Conservation (phyloP, 1,284 basidiomycete species). For the Pyrrhoderma noxium region DNA sequence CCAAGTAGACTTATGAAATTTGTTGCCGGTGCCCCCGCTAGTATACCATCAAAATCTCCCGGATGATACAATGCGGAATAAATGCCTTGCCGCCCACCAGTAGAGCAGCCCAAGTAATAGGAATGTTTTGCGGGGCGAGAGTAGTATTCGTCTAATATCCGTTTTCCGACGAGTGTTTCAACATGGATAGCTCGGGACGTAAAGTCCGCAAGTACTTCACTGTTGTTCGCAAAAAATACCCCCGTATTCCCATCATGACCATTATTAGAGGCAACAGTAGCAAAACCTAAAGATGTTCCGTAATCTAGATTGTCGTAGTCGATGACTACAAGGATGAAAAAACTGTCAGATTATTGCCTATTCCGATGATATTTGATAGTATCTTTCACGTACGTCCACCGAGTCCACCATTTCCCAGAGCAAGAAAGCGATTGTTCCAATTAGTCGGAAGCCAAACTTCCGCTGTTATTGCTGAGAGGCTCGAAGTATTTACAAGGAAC, state of each 20-base stretch:
- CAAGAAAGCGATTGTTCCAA: conserved; percentile 15
- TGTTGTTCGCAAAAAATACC: conserved; percentile 21
- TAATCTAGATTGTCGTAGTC: conserved; percentile 24
- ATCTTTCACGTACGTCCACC: conserved; percentile 14
- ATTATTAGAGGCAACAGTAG: conserved; percentile 25
- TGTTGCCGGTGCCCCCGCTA: conserved; percentile 28
- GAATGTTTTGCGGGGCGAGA: conserved; percentile 18
- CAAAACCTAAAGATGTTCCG: conserved; percentile 23
- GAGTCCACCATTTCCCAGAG: conserved; percentile 17
- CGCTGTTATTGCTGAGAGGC: conserved; percentile 6
- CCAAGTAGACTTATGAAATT: conserved; percentile 21
- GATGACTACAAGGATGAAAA: conserved; percentile 21
- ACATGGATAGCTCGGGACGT: conserved; percentile 26
- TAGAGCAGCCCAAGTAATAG: conserved; percentile 28
- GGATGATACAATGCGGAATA: conserved; percentile 23
- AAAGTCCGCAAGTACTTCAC: conserved; percentile 26
- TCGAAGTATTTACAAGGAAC: conserved; percentile 14
- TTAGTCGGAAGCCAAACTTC: conserved; percentile 16
- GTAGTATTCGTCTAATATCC: conserved; percentile 24
- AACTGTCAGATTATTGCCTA: not conserved
- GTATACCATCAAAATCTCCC: conserved; percentile 29
- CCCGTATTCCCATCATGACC: conserved; percentile 27
- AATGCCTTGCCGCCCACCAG: conserved; percentile 26
- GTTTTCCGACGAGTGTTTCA: conserved; percentile 23
- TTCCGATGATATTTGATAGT: not conserved